These are phyloP conservation scores for Trichosporon sp. DNA, from an alignment of 1,284 basidiomycete genomes.

Conservation along the genomic window DNA sequence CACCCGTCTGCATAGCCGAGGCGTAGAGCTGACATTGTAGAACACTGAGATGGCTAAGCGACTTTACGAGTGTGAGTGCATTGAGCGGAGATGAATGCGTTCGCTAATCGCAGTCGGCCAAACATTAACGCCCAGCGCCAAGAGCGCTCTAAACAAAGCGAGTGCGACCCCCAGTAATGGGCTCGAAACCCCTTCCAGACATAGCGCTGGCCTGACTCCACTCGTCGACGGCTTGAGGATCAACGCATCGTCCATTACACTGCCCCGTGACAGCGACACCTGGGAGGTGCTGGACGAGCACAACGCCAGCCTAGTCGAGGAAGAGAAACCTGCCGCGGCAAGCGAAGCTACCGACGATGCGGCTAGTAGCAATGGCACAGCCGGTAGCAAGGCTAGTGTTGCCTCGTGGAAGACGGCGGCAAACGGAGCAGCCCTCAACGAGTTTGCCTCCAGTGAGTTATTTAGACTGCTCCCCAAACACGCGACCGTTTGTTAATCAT, in stretches of 20 bases:
- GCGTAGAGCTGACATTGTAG: conserved; percentile 18
- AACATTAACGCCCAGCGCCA: conserved; percentile 13
- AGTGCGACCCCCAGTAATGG: neutral
- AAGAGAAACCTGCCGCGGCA: conserved; percentile 6
- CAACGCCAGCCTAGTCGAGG: conserved; percentile 30
- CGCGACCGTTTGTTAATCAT: neutral
- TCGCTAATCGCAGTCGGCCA: conserved; percentile 14
- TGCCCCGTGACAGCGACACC: conserved; percentile 13
- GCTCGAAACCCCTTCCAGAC: neutral
- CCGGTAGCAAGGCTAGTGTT: neutral
- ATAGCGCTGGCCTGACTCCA: neutral
- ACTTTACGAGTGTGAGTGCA: conserved; percentile 37
- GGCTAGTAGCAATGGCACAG: conserved; percentile 16
- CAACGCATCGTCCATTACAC: neutral
- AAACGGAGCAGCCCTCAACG: conserved; percentile 35
- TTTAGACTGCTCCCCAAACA: neutral
- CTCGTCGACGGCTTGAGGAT: neutral
- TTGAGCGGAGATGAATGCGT: neutral
- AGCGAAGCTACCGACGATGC: conserved; percentile 6
- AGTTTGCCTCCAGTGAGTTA: conserved; percentile 18
- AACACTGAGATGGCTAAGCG: conserved; percentile 39
- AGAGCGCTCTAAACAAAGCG: conserved; percentile 11
- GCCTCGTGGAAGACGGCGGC: conserved; percentile 39
- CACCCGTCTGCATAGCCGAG: neutral
- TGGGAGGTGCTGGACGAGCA: conserved; percentile 39